phyloP scores from a whole-genome alignment of 2,329 filamentous ascomycete species.

The Fusarium hainanense region DNA sequence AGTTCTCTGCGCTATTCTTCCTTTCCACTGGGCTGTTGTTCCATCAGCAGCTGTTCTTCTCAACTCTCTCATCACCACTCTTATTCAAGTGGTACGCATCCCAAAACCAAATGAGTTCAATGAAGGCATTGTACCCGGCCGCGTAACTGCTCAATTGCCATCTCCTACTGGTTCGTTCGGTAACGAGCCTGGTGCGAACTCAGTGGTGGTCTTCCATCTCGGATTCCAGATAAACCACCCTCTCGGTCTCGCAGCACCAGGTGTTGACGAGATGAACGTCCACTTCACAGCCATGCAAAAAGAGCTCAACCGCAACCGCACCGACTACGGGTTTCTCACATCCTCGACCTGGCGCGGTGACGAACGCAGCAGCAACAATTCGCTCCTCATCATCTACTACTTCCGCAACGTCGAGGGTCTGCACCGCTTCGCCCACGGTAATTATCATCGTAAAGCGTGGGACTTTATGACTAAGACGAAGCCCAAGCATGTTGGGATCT shows the following conservation, averaged over 20 bases:
- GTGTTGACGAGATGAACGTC: constrained; percentile 52
- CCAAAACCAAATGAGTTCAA: constrained; percentile 38
- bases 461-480: constrained; percentile 59
- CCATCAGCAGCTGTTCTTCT: constrained; percentile 49
- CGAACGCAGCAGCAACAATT: constrained; percentile 54
- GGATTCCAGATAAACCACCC: constrained; percentile 61
- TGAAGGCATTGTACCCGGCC: constrained; percentile 48
- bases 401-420: constrained; percentile 62
- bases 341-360: constrained; percentile 55
- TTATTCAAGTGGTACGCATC: constrained; percentile 38
- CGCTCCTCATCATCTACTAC: constrained; percentile 60
- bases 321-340: constrained; percentile 61
- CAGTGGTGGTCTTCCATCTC: constrained; percentile 58
- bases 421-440: constrained; percentile 63
- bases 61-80: constrained; percentile 48
- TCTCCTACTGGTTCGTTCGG: constrained; percentile 45
- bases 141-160: constrained; percentile 51
- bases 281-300: constrained; percentile 55
- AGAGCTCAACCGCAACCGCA: constrained; percentile 50
- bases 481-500: constrained; percentile 59
- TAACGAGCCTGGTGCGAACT: constrained; percentile 42
- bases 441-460: constrained; percentile 61
- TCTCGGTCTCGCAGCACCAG: constrained; percentile 60
- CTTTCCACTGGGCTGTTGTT: constrained; percentile 50
- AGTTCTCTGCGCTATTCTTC: constrained; percentile 49